Conservation (phyloP, 2,329 filamentous ascomycete genomes). For the Venturia oleaginea region DNA sequence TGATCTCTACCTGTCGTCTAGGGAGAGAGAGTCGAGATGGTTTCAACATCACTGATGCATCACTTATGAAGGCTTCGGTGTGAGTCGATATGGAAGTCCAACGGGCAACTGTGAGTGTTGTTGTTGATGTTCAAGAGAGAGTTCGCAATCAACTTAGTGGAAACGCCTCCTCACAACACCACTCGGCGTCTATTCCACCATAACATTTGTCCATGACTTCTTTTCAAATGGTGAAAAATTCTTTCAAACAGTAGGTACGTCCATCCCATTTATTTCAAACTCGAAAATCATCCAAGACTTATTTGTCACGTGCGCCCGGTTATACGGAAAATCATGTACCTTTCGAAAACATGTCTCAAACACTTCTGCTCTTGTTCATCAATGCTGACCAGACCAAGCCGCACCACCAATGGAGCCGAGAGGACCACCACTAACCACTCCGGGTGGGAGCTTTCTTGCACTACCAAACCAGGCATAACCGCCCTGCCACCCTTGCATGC, state of each 20-base stretch:
- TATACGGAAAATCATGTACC: background rate
- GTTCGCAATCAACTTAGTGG: too few species aligned
- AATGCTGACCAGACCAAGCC: background rate
- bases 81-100: too few species aligned
- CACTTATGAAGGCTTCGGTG: too few species aligned
- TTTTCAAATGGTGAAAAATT: too few species aligned
- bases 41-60: too few species aligned
- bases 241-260: background rate
- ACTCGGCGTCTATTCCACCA: too few species aligned
- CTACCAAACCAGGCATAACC: background rate
- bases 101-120: background rate
- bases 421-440: background rate
- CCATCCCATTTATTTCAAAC: background rate
- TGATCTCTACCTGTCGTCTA: too few species aligned
- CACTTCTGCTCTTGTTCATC: background rate
- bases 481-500: background rate
- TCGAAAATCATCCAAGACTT: too few species aligned
- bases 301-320: background rate
- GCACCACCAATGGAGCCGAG: background rate
- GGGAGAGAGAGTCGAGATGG: too few species aligned
- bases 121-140: background rate
- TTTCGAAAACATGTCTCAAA: slow-evolving; percentile 5
- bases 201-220: too few species aligned
- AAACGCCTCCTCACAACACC: too few species aligned
- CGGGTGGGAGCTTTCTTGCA: background rate